Base-by-base conservation (phyloP, 805 yeast species). In the Lipomyces yamanashiensis region DNA sequence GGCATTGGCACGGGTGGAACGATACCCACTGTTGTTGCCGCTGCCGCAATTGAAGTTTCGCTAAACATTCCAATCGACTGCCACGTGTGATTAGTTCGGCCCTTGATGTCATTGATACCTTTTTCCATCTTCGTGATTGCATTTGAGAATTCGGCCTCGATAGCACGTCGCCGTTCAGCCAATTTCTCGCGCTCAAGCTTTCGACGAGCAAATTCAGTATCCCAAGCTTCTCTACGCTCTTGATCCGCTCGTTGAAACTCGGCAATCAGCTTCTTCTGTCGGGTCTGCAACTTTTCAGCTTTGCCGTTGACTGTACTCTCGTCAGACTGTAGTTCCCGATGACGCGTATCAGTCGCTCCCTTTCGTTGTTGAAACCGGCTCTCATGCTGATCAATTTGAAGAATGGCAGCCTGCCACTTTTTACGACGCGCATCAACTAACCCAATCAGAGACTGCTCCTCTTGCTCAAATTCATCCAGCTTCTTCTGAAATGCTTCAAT, bases 61-160 rank as follows among this genome's bases (percentile, higher is more conserved):
- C 56, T 33, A 28, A 58, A 58, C 44, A 50, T 41, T 2, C 55
- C 56, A 17, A 58, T 43, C 9, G 67, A 59, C 48, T 64, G 65
- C 69, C 69, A 66, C 17, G 61, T 59, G 2, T 48, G 34, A 9
- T 51, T 47, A 15, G 74, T 71, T 23, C 66, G 63, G 33, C 61
- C 68, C 15, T 67, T 63, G 21, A 73, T 66, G n/a, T 72, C 72
- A 36, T 63, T 71, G 21, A 72, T 72, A 1, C 73, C 72, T 36
- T 69, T 67, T 52, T 74, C 77, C 74, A 75, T 73, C 58, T 73
- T 71, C n/a, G 71, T 66, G 49, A 75, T 75, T 21, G 76, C 73
- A 36, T 60, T 66, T 15, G 76, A 70, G 56, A 75, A 75, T 66
- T 75, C 77, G 5, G 68, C 73, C 51, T 72, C 72, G 41, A 74